Conservation (phyloP, 345 rosid species). For the Dipteronia dyeriana region DNA sequence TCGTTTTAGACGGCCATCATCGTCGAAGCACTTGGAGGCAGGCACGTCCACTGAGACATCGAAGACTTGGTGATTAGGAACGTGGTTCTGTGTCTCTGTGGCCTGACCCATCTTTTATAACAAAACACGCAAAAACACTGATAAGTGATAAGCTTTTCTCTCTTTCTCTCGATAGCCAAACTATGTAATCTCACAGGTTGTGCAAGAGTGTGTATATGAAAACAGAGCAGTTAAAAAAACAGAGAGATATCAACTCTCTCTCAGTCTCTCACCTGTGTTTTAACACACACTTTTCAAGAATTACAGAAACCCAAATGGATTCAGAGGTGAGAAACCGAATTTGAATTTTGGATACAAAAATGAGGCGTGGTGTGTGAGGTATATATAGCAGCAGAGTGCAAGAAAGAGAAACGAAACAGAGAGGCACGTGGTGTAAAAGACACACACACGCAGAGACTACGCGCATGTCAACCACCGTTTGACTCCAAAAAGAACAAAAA, state of each 20-base stretch:
- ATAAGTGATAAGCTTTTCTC: too few relatives aligned
- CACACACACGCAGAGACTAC: not conserved
- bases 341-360: not conserved
- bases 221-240: too few relatives aligned
- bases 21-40: slow-evolving; percentile 68
- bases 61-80: slow-evolving; percentile 27
- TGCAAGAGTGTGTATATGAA: too few relatives aligned
- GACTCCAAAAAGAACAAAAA: too few relatives aligned
- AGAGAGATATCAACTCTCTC: too few relatives aligned
- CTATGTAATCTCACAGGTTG: too few relatives aligned
- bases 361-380: not conserved
- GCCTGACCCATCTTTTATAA: slow-evolving; percentile 26
- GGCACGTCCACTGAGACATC: slow-evolving; percentile 43
- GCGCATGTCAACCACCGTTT: slow-evolving; percentile 3
- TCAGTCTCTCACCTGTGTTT: not conserved
- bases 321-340: not conserved
- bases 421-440: not conserved
- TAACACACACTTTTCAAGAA: slow-evolving; percentile 14
- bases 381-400: not conserved
- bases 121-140: too few relatives aligned
- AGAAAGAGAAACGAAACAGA: not conserved
- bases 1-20: slow-evolving; percentile 72
- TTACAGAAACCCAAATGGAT: slow-evolving; percentile 20
- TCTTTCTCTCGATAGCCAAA: too few relatives aligned
- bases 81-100: slow-evolving; percentile 17